Conservation (phyloP, 768 basidiomycete species). For the Lactarius psammicola region DNA sequence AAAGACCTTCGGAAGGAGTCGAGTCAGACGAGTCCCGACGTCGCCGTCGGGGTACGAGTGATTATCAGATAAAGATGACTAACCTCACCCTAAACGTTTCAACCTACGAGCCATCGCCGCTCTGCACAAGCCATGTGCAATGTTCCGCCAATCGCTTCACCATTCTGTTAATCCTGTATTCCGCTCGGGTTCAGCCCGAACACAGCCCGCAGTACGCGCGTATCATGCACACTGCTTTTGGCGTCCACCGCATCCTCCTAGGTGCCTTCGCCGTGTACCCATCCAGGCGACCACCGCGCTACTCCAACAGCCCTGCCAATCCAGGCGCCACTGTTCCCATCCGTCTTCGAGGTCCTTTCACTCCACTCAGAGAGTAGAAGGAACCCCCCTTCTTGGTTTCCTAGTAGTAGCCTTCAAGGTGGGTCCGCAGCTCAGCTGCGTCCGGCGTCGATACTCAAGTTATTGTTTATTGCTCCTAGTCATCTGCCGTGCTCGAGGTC, state of each 20-base stretch:
- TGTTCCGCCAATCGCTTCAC: conserved; percentile 16
- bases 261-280: background rate
- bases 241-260: conserved; percentile 9
- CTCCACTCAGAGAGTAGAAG: conserved; percentile 39
- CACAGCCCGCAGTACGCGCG: conserved; percentile 1
- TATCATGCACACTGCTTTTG: conserved; percentile 10
- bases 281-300: conserved; percentile 21
- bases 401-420: conserved; percentile 72
- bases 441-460: conserved; percentile 22
- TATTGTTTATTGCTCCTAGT: conserved; percentile 41
- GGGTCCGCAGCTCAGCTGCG: conserved; percentile 23
- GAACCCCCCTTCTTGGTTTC: conserved; percentile 48
- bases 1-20: background rate
- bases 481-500: conserved; percentile 71
- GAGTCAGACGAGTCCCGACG: background rate
- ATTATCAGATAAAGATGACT: background rate
- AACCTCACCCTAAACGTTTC: background rate
- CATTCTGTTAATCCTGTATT: conserved; percentile 13
- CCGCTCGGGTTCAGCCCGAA: conserved; percentile 5
- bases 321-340: conserved; percentile 1
- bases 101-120: background rate
- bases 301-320: conserved; percentile 12
- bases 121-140: conserved; percentile 21
- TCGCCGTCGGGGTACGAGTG: background rate
- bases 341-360: conserved; percentile 38